Conservation (phyloP, 169 alveolate species). For the Cryptosporidium felis region DNA sequence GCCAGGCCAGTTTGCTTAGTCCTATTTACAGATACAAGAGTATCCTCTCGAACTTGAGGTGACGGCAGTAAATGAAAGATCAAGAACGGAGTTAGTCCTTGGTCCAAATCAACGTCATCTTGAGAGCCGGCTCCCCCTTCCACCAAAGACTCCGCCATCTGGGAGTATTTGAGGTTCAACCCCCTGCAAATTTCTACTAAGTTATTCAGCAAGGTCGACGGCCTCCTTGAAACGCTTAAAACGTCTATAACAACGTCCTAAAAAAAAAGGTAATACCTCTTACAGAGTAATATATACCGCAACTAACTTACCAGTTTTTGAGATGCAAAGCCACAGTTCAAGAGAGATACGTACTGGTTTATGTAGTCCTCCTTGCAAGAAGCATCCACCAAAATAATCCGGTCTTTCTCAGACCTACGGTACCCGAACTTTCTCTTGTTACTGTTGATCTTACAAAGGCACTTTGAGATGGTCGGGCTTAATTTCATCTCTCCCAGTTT, state of each 20-base stretch:
- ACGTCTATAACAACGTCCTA: conserved; percentile 50
- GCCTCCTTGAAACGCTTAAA: conserved; percentile 20
- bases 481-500: conserved; percentile 21
- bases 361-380: conserved; percentile 36
- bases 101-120: neutral
- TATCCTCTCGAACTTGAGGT: conserved; percentile 26
- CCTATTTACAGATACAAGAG: neutral
- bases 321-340: conserved; percentile 56
- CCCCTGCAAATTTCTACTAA: conserved; percentile 53
- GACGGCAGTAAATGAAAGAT: conserved; percentile 63
- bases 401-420: conserved; percentile 13
- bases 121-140: neutral
- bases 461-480: conserved; percentile 28
- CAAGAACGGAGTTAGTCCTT: conserved; percentile 32
- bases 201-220: conserved; percentile 41
- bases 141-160: conserved; percentile 8
- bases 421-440: neutral
- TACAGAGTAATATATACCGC: neutral
- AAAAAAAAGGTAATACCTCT: neutral
- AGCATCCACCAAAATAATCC: conserved; percentile 49
- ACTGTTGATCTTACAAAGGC: conserved; percentile 35
- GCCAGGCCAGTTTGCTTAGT: conserved; percentile 52
- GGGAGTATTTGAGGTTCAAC: conserved; percentile 11
- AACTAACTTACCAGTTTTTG: conserved; percentile 48
- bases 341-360: conserved; percentile 35